These are phyloP conservation scores for Podaxis mareebaensis DNA, from an alignment of 768 basidiomycete species.

Conservation along the genomic window DNA sequence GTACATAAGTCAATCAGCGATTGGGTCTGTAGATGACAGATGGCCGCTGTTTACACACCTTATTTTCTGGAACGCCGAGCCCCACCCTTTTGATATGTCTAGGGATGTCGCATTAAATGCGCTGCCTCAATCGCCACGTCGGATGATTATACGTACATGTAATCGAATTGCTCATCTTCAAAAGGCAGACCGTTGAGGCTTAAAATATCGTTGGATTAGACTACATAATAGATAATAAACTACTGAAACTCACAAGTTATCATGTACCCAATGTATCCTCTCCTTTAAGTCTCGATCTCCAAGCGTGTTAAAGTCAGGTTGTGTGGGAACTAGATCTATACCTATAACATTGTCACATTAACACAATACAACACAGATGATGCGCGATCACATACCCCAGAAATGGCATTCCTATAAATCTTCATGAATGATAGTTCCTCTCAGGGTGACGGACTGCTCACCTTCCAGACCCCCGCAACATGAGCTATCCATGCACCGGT, in stretches of 20 bases:
- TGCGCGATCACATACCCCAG: constrained; percentile 39
- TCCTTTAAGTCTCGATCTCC: constrained; percentile 56
- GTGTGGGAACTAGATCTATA: constrained; percentile 70
- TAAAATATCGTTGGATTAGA: constrained; percentile 14
- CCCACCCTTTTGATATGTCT: constrained; percentile 74
- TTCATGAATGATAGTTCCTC: constrained; percentile 7
- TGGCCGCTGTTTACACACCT: constrained; percentile 37
- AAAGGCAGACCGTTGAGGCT: constrained; percentile 75
- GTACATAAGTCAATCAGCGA: neutral
- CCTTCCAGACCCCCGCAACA: constrained; percentile 65
- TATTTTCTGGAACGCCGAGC: constrained; percentile 75
- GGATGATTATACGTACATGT: constrained; percentile 52
- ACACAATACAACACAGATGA: neutral
- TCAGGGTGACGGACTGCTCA: constrained; percentile 28
- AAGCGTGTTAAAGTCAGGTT: constrained; percentile 65
- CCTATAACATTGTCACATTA: constrained; percentile 36
- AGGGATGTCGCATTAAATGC: neutral
- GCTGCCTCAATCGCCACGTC: constrained; percentile 8
- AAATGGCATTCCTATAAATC: constrained; percentile 34
- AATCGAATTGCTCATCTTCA: constrained; percentile 72
- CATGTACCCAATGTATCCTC: constrained; percentile 71
- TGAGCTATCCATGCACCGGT: constrained; percentile 76
- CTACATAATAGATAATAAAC: neutral
- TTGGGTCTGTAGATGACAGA: neutral
- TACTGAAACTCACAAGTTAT: constrained; percentile 58